Conservation (phyloP, 352 stramenopile species). For the Phytophthora litchii region DNA sequence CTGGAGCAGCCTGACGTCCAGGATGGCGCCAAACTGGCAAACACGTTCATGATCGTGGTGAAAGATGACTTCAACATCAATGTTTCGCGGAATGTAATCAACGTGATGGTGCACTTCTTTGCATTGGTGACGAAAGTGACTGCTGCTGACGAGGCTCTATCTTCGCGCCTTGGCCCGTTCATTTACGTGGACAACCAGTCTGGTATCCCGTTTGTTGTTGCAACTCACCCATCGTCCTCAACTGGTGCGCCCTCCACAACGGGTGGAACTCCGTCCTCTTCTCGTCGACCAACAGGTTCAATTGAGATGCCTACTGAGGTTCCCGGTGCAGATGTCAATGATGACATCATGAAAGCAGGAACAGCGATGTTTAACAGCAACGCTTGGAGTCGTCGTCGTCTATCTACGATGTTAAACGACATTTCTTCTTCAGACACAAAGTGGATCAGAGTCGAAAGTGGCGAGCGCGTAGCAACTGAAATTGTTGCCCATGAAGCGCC, state of each 20-base stretch:
- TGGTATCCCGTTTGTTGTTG: constrained; percentile 81
- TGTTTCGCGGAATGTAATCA: constrained; percentile 80
- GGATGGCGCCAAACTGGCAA: constrained; percentile 49
- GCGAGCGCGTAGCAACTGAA: constrained; percentile 69
- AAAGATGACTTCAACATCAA: constrained; percentile 87
- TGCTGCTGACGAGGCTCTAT: constrained; percentile 41
- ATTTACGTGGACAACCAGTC: constrained; percentile 91
- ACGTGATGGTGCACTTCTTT: constrained; percentile 82
- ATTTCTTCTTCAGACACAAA: constrained; percentile 73
- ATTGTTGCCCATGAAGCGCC: constrained; percentile 86
- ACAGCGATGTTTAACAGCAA: constrained; percentile 53
- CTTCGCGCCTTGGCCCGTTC: constrained; percentile 69
- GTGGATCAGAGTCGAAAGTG: constrained; percentile 72
- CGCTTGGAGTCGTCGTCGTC: constrained; percentile 63
- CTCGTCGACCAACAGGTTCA: constrained; percentile 40
- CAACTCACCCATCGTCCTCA: constrained; percentile 54
- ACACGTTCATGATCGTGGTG: constrained; percentile 79
- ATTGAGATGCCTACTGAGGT: constrained; percentile 65
- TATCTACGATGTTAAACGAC: constrained; percentile 79
- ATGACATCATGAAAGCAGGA: constrained; percentile 53
- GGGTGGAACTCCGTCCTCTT: constrained; percentile 27
- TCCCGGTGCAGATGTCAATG: constrained; percentile 43
- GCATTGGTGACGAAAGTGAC: constrained; percentile 75
- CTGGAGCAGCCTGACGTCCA: constrained; percentile 65
- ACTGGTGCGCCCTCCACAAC: constrained; percentile 10